A percentile compares a stretch with the other conserved stretches of the same genome.
Evolutionary conservation across 192 early-diverging fungal species (phyloP).

Genomic region (Phycomyces blakesleeanus): DNA sequence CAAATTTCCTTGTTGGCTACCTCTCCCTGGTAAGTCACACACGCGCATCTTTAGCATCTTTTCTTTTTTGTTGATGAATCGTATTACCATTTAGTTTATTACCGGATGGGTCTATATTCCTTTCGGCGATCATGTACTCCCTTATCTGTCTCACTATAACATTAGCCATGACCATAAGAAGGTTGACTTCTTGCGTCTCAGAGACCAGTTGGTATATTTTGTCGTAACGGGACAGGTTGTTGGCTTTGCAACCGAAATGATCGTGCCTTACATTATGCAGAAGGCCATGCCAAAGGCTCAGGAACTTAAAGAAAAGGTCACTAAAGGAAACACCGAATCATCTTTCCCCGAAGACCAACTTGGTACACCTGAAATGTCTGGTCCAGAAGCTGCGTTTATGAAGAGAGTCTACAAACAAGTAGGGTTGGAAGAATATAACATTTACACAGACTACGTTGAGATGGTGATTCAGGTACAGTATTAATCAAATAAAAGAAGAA

Average conservation of each 20-base stretch:
- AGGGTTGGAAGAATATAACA: slow-evolving; percentile 70
- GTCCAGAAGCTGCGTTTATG: slow-evolving; percentile 41
- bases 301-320: slow-evolving; percentile 8
- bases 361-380: not conserved
- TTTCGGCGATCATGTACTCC: slow-evolving; percentile 62
- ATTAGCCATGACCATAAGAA: slow-evolving; percentile 34
- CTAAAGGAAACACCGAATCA: too few species aligned
- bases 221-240: slow-evolving; percentile 82
- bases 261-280: slow-evolving; percentile 64
- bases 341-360: not conserved
- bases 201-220: slow-evolving; percentile 67
- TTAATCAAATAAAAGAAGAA: too few species aligned
- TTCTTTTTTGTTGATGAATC: not conserved
- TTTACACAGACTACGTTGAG: slow-evolving; percentile 88
- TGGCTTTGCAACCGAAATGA: slow-evolving; percentile 68
- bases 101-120: slow-evolving; percentile 90
- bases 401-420: slow-evolving; percentile 55
- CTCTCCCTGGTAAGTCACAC: slow-evolving; percentile 56
- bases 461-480: slow-evolving; percentile 78
- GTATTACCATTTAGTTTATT: slow-evolving; percentile 46
- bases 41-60: not conserved
- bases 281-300: slow-evolving; percentile 35
- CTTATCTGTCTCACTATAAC: slow-evolving; percentile 40
- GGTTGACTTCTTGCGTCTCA: slow-evolving; percentile 54
- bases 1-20: slow-evolving; percentile 78